Evolutionary conservation across 441 rosid species (phyloP), one percentile per base, ranked within the genome.

Genomic region (Croton laevigatus): DNA sequence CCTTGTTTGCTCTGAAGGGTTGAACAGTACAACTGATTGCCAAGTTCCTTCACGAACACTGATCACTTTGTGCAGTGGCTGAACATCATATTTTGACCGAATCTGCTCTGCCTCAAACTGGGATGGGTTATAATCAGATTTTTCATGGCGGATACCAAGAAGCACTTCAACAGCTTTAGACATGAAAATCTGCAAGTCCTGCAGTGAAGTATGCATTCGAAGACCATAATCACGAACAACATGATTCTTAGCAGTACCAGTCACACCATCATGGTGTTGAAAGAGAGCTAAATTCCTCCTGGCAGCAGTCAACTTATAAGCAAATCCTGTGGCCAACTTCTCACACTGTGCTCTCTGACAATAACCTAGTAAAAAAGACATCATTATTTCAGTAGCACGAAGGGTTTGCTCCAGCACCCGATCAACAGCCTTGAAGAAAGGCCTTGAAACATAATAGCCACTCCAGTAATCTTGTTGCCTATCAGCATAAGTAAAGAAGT

Each of bases 201-300:
- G 91, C 79, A 95, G 78, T 55, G 98, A 95, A 48, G 91, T 89
- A 82, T 91, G 94, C 99, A 91, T 95, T 67, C 97, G 87, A 51
- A 66, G 81, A 68, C 99, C 99, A 16, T 95, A 95, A 73, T 95
- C 98, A 72, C 66, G 81, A 77, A 95, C 97, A 82, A 95, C 99
- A 55, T 93, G 96, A 85, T 95, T 92, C 81, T 84, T 91, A 16
- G 98, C 98, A 27, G 98, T 95, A 55, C 99, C 99, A 3, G 99
- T 93, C 59, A 95, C 93, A 55, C 99, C 99, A 75, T 95, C 99
- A 74, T 95, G 99, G 82, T 95, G 99, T 83, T 95, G 99, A 82
- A 95, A 95, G 67, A 95, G 98, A 78, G 99, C 98, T 74, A 93
- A 84, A 73, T 89, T 95, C 80, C 99, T 86, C 86, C 98, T 86